Conservation (phyloP, 2,329 filamentous ascomycete genomes). For the Zymoseptoria brevis region DNA sequence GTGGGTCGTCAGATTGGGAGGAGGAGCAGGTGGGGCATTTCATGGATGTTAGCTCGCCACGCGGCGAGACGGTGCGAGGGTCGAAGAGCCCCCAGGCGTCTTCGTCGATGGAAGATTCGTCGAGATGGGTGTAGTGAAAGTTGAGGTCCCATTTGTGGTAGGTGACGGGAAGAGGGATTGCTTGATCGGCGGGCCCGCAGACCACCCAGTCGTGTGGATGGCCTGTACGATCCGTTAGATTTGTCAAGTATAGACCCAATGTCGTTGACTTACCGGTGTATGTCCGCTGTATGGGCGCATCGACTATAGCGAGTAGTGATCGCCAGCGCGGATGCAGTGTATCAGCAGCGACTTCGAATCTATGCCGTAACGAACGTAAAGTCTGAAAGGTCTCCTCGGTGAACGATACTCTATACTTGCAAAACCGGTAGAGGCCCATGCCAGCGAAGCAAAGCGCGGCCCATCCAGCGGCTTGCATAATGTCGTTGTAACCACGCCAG, state of each 20-base stretch:
- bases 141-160: constrained; percentile 42
- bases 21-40: constrained; percentile 41
- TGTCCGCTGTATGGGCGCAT: constrained; percentile 32
- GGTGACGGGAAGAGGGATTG: constrained; percentile 39
- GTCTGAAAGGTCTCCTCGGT: constrained; percentile 43
- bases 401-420: constrained; percentile 52
- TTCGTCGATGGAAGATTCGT: constrained; percentile 44
- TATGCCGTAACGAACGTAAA: constrained; percentile 37
- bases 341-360: constrained; percentile 34
- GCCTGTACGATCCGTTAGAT: constrained; percentile 21
- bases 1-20: constrained; percentile 44
- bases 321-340: constrained; percentile 38
- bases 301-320: constrained; percentile 42
- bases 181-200: constrained; percentile 33
- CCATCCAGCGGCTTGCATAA: constrained; percentile 51
- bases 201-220: constrained; percentile 49
- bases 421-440: constrained; percentile 52
- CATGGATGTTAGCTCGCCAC: constrained; percentile 14
- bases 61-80: constrained; percentile 37
- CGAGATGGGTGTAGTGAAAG: constrained; percentile 44
- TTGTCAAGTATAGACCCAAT: too few relatives aligned
- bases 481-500: constrained; percentile 53
- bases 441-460: constrained; percentile 49
- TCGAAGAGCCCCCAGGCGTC: constrained; percentile 44
- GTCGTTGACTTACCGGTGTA: constrained; percentile 24